These are phyloP conservation scores for Solanum bulbocastanum DNA, from an alignment of 257 asterid genomes.

Conservation along the genomic window DNA sequence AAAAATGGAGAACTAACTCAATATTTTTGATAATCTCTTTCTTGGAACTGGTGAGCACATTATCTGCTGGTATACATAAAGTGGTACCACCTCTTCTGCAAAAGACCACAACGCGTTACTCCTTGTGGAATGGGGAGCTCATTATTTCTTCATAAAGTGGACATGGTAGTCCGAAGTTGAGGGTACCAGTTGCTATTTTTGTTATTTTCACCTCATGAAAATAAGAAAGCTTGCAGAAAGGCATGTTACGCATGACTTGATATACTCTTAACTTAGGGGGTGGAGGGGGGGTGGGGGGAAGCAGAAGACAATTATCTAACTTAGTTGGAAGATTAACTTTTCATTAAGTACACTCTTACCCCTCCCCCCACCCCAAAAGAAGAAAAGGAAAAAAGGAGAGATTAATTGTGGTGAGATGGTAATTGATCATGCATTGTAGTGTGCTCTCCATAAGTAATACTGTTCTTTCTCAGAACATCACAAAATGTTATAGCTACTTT, in stretches of 20 bases:
- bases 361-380: neutral
- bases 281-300: neutral
- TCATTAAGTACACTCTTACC: neutral
- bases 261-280: neutral
- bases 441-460: neutral
- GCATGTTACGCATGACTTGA: neutral
- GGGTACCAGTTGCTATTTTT: neutral
- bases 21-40: neutral
- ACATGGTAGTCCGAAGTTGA: neutral
- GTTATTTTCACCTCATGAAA: neutral
- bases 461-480: neutral
- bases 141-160: neutral
- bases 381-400: neutral
- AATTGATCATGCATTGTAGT: neutral
- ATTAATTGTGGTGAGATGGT: neutral
- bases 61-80: neutral
- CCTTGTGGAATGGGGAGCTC: neutral
- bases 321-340: neutral
- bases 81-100: neutral
- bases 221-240: neutral
- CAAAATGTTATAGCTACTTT: neutral
- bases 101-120: neutral
- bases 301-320: neutral
- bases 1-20: neutral
- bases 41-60: neutral